Base-by-base conservation (phyloP, 2,329 filamentous ascomycete species). In the Thelonectria olida region DNA sequence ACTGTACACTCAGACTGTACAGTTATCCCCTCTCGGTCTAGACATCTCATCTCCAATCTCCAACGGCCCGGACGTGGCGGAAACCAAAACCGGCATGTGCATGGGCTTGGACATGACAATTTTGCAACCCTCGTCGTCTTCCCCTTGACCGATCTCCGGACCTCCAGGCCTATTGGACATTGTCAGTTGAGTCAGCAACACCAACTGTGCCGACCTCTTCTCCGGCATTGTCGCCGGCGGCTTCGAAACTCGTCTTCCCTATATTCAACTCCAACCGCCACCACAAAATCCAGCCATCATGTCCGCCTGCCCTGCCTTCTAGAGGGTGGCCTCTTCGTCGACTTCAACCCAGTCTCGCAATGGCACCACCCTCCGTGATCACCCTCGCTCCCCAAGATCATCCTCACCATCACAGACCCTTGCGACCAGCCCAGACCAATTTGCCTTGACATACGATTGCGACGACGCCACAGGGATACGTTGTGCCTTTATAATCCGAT, bases 311-410 rank as follows among this genome's bases (percentile, higher is more conserved):
- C 79, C 79, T 82, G 79, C 79, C 63, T 81, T 81, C 67, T 86
- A 84, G 81, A 84, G 82, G 82, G 83, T 85, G 82, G 83, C 76
- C n/a, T 74, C 73, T 79, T 74, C 64, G 65, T 67, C 54, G 78
- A 74, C 53, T 58, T 50, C 57, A 62, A 76, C 12, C 75, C 74
- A 74, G 73, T 71, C 77, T 81, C 78, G 78, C 79, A 75, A 87
- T 86, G 85, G 84, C 79, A 83, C 82, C 83, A 84, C 82, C 82
- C 81, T 85, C 82, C 74, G 75, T 76, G 78, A 79, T 74, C 72
- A 73, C 68, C 73, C 74, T 76, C 70, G 73, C 74, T 60, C 57
- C 72, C 62, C 56, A 59, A 73, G 67, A 66, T 54, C 62, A 39
- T 51, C 49, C 42, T 10, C 55, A 54, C 59, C 36, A 39, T 12